Evolutionary conservation across 176 grass and related monocot genomes (phyloP).

Genomic region (Aegilops bicornis): DNA sequence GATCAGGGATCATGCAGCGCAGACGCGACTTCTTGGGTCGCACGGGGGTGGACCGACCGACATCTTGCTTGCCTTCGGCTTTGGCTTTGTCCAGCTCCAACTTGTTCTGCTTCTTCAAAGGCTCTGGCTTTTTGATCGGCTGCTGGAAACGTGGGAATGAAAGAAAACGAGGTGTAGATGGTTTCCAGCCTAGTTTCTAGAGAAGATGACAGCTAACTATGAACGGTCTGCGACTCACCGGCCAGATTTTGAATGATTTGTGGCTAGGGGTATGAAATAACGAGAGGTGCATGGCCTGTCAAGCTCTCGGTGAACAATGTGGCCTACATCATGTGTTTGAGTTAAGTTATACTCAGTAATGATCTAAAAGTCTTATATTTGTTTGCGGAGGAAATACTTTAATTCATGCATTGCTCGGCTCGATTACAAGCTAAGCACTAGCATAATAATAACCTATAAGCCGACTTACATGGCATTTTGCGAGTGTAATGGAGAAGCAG

Average conservation of each 20-base stretch:
- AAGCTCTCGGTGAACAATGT: background rate
- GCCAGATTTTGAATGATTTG: background rate
- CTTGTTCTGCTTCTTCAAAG: background rate
- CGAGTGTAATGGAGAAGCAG: no score
- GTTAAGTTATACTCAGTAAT: background rate
- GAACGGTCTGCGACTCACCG: background rate
- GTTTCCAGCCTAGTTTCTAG: background rate
- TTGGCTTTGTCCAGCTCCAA: background rate
- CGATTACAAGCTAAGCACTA: no score
- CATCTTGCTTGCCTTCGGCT: background rate
- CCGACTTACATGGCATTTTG: no score
- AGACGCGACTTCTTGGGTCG: background rate
- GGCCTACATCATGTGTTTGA: background rate
- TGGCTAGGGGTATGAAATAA: background rate
- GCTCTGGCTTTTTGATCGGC: background rate
- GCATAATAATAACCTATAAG: no score
- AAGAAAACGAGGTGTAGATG: background rate
- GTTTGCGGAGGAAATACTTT: no score
- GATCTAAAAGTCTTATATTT: no score
- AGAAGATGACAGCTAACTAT: background rate
- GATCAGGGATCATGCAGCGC: background rate
- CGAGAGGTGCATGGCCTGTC: background rate
- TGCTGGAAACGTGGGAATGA: background rate
- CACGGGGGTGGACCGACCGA: conserved; percentile 29
- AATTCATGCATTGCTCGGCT: no score